Base-by-base conservation (phyloP, 257 asterid genomes). In the Solanum ossicruentum region DNA sequence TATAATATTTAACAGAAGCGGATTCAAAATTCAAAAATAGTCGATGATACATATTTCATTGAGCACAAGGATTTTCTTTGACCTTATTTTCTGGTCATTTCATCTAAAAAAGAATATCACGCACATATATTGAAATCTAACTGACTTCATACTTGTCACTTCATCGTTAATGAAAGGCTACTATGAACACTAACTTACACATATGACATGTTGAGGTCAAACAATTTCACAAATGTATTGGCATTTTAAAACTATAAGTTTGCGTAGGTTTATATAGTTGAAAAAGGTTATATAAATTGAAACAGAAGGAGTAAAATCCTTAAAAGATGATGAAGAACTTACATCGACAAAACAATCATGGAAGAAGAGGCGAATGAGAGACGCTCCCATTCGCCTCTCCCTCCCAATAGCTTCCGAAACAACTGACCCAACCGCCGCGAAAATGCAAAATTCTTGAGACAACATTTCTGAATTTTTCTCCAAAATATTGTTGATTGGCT, bases 301-400 rank as follows among this genome's bases (percentile, higher is more conserved):
- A 67, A 67, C 0, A 3, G 7, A 28, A 7, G 0, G 3, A 67
- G 12, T 16, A 20, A 32, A 69, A 3, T 66, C 0, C 20, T 16
- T 13, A 4, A 1, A 13, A n/a, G 4, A 45, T n/a, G 1, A 45
- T 6, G 23, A 80, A 10, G 2, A 26, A 28, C 85, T 17, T 51
- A 83, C 85, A 21, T 83, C 85, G 5, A 83, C 85, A 32, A 83
- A 83, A 26, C 85, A 83, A 17, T 83, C 85, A 4, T 83, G 85
- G 66, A 83, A 83, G 23, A 83, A 83, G 67, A 83, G 85, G 41
- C 85, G 85, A 20, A 83, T 67, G 69, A 83, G 85, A 51, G 81
- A 83, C 0, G 85, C 85, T 12, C 85, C 85, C 85, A 83, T 83
- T 20, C 85, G 80, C 26, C 36, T 49, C 32, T 83, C 85, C 15